A percentile compares a stretch with the other conserved stretches of the same genome.
Conservation (phyloP, 2,329 filamentous ascomycete species). For the Calcarisporium arbuscula region DNA sequence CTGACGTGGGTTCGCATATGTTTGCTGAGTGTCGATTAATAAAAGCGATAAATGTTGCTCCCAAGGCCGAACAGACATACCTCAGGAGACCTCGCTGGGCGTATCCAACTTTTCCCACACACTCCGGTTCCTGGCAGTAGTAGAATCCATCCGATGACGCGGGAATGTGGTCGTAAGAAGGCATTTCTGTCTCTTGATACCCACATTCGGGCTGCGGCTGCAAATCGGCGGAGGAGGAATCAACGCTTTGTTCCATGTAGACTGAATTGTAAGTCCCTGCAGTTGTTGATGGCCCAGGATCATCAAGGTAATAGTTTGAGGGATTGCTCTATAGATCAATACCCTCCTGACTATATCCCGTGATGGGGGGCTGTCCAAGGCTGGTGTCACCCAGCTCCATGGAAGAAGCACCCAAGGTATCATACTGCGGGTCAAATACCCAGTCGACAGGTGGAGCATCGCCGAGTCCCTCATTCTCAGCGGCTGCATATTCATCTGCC, state of each 20-base stretch:
- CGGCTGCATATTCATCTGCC: too few relatives aligned
- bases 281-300: background rate
- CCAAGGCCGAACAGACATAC: too few relatives aligned
- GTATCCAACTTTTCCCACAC: constrained; percentile 1
- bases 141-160: constrained; percentile 1
- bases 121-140: constrained; percentile 1
- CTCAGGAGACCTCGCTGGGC: constrained; percentile 1
- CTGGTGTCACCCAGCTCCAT: constrained; percentile 1
- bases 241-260: background rate
- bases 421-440: too few relatives aligned
- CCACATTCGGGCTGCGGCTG: background rate
- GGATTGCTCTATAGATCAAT: background rate
- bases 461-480: too few relatives aligned
- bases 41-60: too few relatives aligned
- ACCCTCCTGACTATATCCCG: background rate
- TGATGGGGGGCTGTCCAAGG: background rate
- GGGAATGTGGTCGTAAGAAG: constrained; percentile 1
- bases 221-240: background rate
- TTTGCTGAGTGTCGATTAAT: background rate
- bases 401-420: too few relatives aligned
- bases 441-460: too few relatives aligned
- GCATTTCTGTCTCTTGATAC: constrained; percentile 3
- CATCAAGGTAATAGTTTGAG: background rate
- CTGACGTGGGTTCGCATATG: constrained; percentile 3
- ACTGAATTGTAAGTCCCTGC: background rate